These are phyloP conservation scores for Fusarium setosum DNA, from an alignment of 2,329 filamentous ascomycete species.

Conservation along the genomic window DNA sequence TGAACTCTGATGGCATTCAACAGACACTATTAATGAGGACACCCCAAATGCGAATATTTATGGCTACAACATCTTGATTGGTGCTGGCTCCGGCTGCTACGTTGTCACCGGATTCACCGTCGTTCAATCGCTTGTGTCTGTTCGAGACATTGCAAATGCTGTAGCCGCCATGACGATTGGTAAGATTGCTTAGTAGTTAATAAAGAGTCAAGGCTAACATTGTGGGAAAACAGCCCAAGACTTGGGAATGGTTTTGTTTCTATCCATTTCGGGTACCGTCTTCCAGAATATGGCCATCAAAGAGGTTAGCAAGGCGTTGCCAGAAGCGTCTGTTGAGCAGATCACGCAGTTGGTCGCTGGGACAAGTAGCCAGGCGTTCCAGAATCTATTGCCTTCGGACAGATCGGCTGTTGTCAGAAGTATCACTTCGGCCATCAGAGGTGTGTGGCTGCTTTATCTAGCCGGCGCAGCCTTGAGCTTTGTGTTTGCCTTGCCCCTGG, in stretches of 20 bases:
- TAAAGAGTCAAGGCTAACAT: neutral
- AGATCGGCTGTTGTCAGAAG: neutral
- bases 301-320: neutral
- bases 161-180: slow-evolving; percentile 50
- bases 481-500: neutral
- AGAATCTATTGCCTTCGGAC: neutral
- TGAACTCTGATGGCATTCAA: neutral
- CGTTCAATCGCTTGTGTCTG: slow-evolving; percentile 45
- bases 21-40: slow-evolving; percentile 9
- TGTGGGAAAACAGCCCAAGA: neutral
- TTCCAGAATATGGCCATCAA: slow-evolving; percentile 3
- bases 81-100: slow-evolving; percentile 51
- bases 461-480: neutral
- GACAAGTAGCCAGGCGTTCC: neutral
- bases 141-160: slow-evolving; percentile 43
- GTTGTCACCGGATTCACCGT: slow-evolving; percentile 50
- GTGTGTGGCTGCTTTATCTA: neutral
- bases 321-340: neutral
- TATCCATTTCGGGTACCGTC: neutral
- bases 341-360: neutral
- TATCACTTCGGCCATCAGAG: neutral
- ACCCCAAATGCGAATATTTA: slow-evolving; percentile 42
- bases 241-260: slow-evolving; percentile 3
- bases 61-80: slow-evolving; percentile 53
- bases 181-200: neutral